Evolutionary conservation across 177 flowering plant genomes (phyloP), one percentile per base, ranked within the genome.

Genomic region (Vitis hybrid): DNA sequence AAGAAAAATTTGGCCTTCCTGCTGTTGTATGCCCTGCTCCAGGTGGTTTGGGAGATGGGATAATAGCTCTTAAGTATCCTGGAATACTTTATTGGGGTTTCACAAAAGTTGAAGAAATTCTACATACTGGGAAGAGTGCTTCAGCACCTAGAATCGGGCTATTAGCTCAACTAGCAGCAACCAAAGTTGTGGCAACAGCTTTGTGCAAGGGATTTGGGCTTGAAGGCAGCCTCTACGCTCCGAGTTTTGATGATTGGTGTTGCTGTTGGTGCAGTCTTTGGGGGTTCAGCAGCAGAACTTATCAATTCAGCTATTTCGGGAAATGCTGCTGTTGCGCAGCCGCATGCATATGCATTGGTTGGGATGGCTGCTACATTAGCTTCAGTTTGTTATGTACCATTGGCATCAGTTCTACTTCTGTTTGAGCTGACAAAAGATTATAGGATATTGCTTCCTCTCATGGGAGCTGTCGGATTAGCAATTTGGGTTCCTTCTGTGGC

Each of bases 301-400:
- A 91, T 96, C 52, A 96, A 96, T 81, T 82, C 91, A 51, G 97
- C 99, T 19, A 89, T 93, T 81, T 97, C 99, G 13, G 98, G 99
- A 80, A 92, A 92, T 86, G 85, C 96, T 73, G 91, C 98, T 84
- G 83, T 96, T 77, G 98, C 98, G 21, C 91, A 92, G 75, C 98
- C 98, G 55, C 99, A 93, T 69, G 98, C 99, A 55, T 96, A 96
- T 85, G 99, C 99, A 26, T 74, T 95, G 98, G 99, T 96, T 73
- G 99, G 99, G 34, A 96, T 96, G 99, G 99, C 99, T 79, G 99
- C 99, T 75, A 96, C 99, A 54, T 78, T 96, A 74, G 99, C 99
- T 72, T 96, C 99, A 60, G 91, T 87, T 66, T 96, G 99, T 82
- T 90, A 95, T 54, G 99, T 96, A 17, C 99, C 99, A 40, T 82